Evolutionary conservation across 1,139 yeast species (phyloP).

Genomic region (Casaregolazyma suthepensis): DNA sequence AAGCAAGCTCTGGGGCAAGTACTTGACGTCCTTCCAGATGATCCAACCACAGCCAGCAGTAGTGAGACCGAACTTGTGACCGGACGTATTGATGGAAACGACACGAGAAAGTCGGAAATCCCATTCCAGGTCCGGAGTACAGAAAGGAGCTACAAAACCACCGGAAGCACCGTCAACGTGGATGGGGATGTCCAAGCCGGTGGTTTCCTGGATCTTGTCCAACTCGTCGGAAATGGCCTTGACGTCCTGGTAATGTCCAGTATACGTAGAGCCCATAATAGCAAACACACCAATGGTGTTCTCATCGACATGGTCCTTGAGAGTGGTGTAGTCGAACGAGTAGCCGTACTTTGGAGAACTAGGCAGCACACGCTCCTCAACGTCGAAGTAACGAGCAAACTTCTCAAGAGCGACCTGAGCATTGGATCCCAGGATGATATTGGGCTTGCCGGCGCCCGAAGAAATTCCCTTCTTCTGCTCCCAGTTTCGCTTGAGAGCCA

Average conservation of each 20-base stretch:
- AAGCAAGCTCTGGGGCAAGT: constrained; percentile 63
- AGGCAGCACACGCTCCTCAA: constrained; percentile 71
- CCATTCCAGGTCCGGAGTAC: constrained; percentile 72
- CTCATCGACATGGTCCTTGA: constrained; percentile 68
- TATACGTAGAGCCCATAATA: constrained; percentile 84
- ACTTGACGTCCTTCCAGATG: constrained; percentile 61
- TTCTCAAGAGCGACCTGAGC: constrained; percentile 94
- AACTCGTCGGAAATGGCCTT: constrained; percentile 51
- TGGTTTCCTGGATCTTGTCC: constrained; percentile 62
- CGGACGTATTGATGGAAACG: constrained; percentile 82
- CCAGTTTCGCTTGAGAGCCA: constrained; percentile 89
- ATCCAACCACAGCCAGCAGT: constrained; percentile 94
- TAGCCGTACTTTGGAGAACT: constrained; percentile 56
- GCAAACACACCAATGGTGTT: constrained; percentile 91
- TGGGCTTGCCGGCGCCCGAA: constrained; percentile 47
- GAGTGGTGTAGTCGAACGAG: constrained; percentile 53
- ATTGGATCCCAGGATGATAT: constrained; percentile 89
- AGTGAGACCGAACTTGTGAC: constrained; percentile 87
- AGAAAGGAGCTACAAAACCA: constrained; percentile 80
- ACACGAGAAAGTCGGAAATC: constrained; percentile 76
- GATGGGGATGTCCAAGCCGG: constrained; percentile 65
- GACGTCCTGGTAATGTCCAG: constrained; percentile 87
- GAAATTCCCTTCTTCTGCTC: constrained; percentile 58
- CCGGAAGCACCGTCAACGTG: constrained; percentile 96
- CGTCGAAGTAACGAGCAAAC: constrained; percentile 90